Percentiles rank a stretch among this genome's conserved stretches.
These are phyloP conservation scores for Prunus armeniaca DNA, from an alignment of 306 rosid species.

Conservation along the genomic window DNA sequence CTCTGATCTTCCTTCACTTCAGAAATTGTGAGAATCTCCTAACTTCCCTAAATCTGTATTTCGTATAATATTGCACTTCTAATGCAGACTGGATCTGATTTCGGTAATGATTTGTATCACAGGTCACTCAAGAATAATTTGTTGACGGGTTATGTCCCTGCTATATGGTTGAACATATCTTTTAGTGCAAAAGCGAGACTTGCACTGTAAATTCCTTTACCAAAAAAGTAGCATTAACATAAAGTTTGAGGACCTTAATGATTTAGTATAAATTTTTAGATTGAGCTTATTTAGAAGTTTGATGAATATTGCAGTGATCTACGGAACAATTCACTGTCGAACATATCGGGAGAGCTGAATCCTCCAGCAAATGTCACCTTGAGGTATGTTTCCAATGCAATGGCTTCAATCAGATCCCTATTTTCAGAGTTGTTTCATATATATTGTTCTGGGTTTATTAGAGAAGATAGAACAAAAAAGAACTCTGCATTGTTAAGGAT, in stretches of 20 bases:
- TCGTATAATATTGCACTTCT: neutral
- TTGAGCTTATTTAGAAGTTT: slow-evolving; percentile 14
- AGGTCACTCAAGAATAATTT: slow-evolving; percentile 55
- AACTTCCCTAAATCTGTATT: neutral
- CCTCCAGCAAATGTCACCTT: slow-evolving; percentile 62
- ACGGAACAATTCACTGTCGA: slow-evolving; percentile 52
- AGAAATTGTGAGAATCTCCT: slow-evolving; percentile 60
- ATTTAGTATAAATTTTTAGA: slow-evolving; percentile 5
- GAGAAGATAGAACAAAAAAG: no score
- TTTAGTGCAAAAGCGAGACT: slow-evolving; percentile 39
- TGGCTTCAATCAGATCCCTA: neutral
- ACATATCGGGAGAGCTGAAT: slow-evolving; percentile 37
- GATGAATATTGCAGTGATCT: slow-evolving; percentile 58
- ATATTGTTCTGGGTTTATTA: neutral
- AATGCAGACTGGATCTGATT: slow-evolving; percentile 15
- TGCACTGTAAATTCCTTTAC: slow-evolving; percentile 41
- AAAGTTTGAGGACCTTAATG: neutral
- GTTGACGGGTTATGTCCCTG: slow-evolving; percentile 49
- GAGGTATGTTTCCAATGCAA: slow-evolving; percentile 46
- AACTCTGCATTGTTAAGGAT: no score
- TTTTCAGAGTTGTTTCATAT: neutral
- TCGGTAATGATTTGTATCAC: slow-evolving; percentile 26
- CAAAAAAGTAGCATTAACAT: neutral
- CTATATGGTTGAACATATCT: slow-evolving; percentile 52
- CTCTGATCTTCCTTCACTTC: slow-evolving; percentile 57